Evolutionary conservation across 1,284 basidiomycete species (phyloP).

Genomic region (Cutaneotrichosporon sp.): DNA sequence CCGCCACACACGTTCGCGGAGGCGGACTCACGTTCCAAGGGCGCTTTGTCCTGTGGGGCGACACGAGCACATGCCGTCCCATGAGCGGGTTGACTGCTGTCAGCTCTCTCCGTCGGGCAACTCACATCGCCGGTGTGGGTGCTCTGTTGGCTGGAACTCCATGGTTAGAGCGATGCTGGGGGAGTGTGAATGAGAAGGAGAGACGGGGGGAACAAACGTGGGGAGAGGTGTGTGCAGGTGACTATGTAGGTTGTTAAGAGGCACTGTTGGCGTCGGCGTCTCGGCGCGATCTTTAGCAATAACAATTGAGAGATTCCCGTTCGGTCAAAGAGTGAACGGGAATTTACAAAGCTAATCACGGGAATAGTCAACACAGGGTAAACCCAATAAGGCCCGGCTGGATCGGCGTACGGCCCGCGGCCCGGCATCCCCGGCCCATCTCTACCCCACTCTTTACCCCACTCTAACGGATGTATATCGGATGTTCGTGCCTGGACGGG

Average conservation of each 20-base stretch:
- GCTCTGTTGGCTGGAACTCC: conserved; percentile 47
- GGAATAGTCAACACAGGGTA: conserved; percentile 6
- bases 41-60: conserved; percentile 65
- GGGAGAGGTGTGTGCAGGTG: too few species aligned
- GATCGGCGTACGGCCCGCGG: too few species aligned
- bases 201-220: neutral
- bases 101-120: conserved; percentile 9
- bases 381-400: too few species aligned
- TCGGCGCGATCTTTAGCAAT: conserved; percentile 11
- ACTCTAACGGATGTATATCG: neutral
- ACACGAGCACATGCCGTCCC: conserved; percentile 69
- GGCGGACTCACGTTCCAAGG: conserved; percentile 48
- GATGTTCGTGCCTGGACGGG: too few species aligned
- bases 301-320: conserved; percentile 1
- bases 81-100: conserved; percentile 52
- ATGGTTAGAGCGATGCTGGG: neutral
- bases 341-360: neutral
- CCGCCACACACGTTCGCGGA: too few species aligned
- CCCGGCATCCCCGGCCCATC: too few species aligned
- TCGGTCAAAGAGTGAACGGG: neutral
- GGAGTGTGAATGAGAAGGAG: neutral
- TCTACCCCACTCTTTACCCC: too few species aligned
- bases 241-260: neutral
- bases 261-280: neutral
- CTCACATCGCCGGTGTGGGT: conserved; percentile 50